Conservation (phyloP, 495 filamentous ascomycete species). For the Neurospora tetrasperma region DNA sequence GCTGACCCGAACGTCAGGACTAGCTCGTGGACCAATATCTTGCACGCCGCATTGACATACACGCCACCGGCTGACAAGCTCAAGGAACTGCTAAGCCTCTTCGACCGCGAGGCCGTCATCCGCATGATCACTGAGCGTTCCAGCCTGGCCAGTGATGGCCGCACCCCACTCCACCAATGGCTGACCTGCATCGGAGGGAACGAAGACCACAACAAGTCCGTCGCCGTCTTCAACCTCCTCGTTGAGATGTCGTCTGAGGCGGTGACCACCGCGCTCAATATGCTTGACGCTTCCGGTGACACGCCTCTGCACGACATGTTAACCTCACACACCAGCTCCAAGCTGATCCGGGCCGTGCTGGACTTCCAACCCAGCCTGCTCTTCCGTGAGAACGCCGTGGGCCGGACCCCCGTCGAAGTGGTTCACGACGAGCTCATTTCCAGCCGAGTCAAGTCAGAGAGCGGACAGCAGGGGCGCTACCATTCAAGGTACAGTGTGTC, state of each 20-base stretch:
- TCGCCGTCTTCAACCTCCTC: constrained; percentile 31
- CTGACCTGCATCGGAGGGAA: constrained; percentile 9
- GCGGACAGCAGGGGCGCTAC: neutral
- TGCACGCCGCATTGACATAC: constrained; percentile 44
- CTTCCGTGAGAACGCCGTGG: constrained; percentile 59
- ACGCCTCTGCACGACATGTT: constrained; percentile 52
- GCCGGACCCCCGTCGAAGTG: constrained; percentile 57
- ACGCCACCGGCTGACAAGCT: constrained; percentile 21
- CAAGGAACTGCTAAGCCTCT: constrained; percentile 36
- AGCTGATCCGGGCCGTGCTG: constrained; percentile 39
- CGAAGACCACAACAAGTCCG: constrained; percentile 2
- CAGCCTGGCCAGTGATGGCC: constrained; percentile 21
- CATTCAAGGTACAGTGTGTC: neutral
- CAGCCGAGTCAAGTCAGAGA: neutral
- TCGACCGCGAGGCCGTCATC: constrained; percentile 38
- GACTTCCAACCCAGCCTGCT: constrained; percentile 47
- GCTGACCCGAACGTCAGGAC: constrained; percentile 54
- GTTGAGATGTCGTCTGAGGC: constrained; percentile 40
- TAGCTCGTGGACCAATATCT: constrained; percentile 42
- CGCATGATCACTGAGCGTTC: constrained; percentile 32
- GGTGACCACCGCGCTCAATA: constrained; percentile 36
- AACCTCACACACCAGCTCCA: constrained; percentile 8
- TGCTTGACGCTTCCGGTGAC: constrained; percentile 58
- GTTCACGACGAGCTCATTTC: constrained; percentile 43
- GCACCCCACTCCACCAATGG: constrained; percentile 33